These are phyloP conservation scores for Musa troglodytarum DNA, from an alignment of 176 grass and related monocot genomes.

Conservation along the genomic window DNA sequence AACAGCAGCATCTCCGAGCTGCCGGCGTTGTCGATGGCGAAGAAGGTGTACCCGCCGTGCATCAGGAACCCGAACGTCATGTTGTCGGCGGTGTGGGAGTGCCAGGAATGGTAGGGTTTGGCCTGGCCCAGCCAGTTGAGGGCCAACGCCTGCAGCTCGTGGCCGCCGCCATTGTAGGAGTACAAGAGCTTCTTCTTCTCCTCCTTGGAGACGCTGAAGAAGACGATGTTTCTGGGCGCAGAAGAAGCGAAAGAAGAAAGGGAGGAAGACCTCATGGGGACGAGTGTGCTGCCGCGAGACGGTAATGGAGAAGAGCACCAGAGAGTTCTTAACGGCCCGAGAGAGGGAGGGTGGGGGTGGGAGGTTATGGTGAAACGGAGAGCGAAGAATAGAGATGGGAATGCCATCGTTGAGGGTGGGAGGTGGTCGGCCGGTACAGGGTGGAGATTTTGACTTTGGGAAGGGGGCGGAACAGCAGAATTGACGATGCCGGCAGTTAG, in stretches of 20 bases:
- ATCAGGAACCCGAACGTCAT: constrained; percentile 3
- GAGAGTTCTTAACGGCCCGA: background rate
- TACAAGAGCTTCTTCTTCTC: background rate
- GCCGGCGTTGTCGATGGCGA: background rate
- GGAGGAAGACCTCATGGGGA: background rate
- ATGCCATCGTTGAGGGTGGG: background rate
- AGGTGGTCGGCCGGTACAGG: background rate
- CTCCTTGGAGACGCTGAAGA: constrained; percentile 11
- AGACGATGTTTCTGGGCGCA: background rate
- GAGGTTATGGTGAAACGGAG: too few relatives aligned
- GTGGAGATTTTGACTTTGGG: background rate
- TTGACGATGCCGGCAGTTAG: too few relatives aligned
- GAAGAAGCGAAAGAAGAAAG: background rate
- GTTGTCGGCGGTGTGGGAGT: background rate
- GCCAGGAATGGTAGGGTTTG: background rate
- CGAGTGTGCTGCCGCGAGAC: background rate
- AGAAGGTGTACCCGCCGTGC: constrained; percentile 1
- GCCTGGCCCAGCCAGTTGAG: background rate
- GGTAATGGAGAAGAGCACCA: background rate
- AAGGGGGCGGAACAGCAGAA: too few relatives aligned
- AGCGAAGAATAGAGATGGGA: background rate
- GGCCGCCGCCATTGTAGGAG: constrained; percentile 10
- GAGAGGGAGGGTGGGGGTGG: background rate
- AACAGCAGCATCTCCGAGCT: background rate
- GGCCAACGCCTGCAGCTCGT: background rate